Base-by-base conservation (phyloP, 2,329 filamentous ascomycete genomes). In the Massarina eburnea region DNA sequence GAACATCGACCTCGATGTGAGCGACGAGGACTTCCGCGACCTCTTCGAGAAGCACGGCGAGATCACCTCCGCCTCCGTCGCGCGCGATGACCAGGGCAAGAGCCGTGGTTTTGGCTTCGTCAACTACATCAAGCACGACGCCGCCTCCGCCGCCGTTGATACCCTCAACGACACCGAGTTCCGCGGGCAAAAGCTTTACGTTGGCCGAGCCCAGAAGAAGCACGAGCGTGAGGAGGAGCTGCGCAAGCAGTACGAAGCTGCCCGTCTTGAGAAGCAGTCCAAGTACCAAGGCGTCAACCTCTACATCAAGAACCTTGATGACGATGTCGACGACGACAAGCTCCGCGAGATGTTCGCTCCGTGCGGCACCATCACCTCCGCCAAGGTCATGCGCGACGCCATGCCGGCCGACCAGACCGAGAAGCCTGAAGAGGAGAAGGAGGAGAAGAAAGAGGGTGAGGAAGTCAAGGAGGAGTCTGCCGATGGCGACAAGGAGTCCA, bases 221-320 rank as follows among this genome's bases (percentile, higher is more conserved):
- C 94, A 97, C 73, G 94, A 99, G 80, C 94, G 94, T 67, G 94
- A 99, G 80, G 94, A 99, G 79, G 94, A 99, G 77, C 86, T 99
- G 51, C 91, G 94, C 78, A 95, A 90, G 81, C 95, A 96, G 68
- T 97, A 99, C 75, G 94, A 99, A 77, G 92, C 92, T 67, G 91
- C 91, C 64, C 92, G 94, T 66, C 81, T 95, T 65, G 94, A 99
- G 83, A 99, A 99, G 82, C 91, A 91, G 73, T 95, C 84, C 79
- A 99, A 99, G 81, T 99, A 99, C 78, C 91, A 96, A 78, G 94
- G 94, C 61, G 94, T 99, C 73, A 99, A 99, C 80, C 83, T 99
- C 39, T 99, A 99, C 80, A 94, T 99, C 78, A 99, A 99, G 86
- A 99, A 99, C 77, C 80, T 99, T 51, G 88, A 91, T 57, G 94